Conservation (phyloP, 495 filamentous ascomycete genomes). For the Ramalina peruviana region DNA sequence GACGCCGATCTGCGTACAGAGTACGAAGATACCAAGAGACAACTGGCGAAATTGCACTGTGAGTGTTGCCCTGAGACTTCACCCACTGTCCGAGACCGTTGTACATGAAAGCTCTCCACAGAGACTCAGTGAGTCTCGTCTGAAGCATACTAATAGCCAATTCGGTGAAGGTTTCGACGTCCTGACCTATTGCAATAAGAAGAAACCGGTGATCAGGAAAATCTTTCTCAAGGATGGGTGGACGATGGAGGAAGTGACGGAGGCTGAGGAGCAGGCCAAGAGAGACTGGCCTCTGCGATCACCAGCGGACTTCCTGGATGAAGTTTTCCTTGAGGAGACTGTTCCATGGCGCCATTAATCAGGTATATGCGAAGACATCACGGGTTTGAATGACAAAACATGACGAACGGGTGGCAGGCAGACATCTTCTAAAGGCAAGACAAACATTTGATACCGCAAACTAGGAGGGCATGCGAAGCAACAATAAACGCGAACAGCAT, state of each 20-base stretch:
- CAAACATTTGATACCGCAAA: too few relatives aligned
- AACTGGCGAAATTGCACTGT: background rate
- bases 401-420: too few relatives aligned
- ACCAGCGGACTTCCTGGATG: background rate
- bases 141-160: too few relatives aligned
- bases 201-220: constrained; percentile 7
- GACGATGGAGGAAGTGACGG: constrained; percentile 11
- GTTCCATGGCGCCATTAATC: background rate
- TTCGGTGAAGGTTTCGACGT: constrained; percentile 3
- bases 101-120: too few relatives aligned
- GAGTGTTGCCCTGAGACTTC: background rate
- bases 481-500: too few relatives aligned
- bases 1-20: constrained; percentile 13
- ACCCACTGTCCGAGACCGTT: too few relatives aligned
- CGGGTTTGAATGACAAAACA: too few relatives aligned
- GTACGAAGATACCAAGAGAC: constrained; percentile 15
- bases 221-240: constrained; percentile 14
- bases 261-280: constrained; percentile 2
- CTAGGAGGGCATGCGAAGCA: too few relatives aligned
- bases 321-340: background rate
- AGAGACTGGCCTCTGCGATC: background rate
- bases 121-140: too few relatives aligned
- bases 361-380: background rate
- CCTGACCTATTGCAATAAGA: constrained; percentile 8
- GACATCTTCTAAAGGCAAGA: too few relatives aligned